Percentiles rank a stretch among this genome's conserved stretches.
Conservation (phyloP, 352 stramenopile genomes). For the Globisporangium echinulatum region DNA sequence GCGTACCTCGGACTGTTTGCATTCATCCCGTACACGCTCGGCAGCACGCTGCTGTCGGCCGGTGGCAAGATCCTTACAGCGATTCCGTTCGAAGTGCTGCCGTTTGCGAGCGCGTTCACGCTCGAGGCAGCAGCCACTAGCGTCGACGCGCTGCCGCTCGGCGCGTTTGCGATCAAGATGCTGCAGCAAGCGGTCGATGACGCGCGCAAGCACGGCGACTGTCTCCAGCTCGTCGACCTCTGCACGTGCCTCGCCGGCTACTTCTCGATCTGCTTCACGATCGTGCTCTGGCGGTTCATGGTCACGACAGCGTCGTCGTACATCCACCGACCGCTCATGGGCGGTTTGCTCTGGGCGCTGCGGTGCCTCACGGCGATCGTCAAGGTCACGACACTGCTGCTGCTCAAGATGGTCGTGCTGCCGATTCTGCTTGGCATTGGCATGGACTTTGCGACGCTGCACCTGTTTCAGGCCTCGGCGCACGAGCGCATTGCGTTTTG, state of each 20-base stretch:
- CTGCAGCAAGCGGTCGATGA: conserved; percentile 47
- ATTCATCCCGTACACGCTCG: conserved; percentile 94
- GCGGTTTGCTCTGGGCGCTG: conserved; percentile 71
- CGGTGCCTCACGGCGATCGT: conserved; percentile 82
- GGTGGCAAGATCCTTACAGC: conserved; percentile 51
- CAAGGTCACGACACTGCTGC: conserved; percentile 93
- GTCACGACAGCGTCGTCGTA: conserved; percentile 80
- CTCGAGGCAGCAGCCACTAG: conserved; percentile 8
- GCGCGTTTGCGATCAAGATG: conserved; percentile 43
- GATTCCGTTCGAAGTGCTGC: conserved; percentile 29
- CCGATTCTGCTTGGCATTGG: conserved; percentile 91
- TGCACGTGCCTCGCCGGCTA: conserved; percentile 78
- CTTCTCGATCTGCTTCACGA: conserved; percentile 77
- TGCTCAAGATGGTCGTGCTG: conserved; percentile 98
- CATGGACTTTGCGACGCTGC: conserved; percentile 90
- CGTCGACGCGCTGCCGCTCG: conserved; percentile 16
- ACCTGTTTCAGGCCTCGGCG: conserved; percentile 79
- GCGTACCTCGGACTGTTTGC: conserved; percentile 95
- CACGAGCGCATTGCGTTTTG: conserved; percentile 77
- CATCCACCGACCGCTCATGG: conserved; percentile 76
- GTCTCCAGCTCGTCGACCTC: conserved; percentile 78
- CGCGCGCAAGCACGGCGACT: conserved; percentile 64
- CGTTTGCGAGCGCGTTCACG: conserved; percentile 16
- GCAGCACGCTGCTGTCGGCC: conserved; percentile 83
- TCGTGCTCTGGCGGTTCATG: conserved; percentile 82